Evolutionary conservation across 768 basidiomycete species (phyloP).

Genomic region (Suillus americanus): DNA sequence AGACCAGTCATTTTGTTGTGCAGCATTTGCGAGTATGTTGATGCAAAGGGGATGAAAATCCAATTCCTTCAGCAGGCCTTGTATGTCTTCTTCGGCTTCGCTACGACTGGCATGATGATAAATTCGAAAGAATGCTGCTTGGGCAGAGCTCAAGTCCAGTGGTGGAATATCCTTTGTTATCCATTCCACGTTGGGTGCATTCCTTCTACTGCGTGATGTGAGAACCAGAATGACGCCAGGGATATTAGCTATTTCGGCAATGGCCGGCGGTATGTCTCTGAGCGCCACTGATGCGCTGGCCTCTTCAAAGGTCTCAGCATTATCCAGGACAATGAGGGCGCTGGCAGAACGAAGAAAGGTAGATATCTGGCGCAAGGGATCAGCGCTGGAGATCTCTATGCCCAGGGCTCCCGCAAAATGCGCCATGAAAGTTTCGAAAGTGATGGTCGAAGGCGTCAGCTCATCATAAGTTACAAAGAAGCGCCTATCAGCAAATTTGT

Average conservation of each 20-base stretch:
- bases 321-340: constrained; percentile 2
- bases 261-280: not conserved
- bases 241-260: not conserved
- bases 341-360: not conserved
- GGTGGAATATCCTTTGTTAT: not conserved
- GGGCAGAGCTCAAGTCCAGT: not conserved
- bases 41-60: not conserved
- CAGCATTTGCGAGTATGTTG: constrained; percentile 1
- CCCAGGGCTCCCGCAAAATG: not conserved
- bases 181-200: not conserved
- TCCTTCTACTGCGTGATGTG: constrained; percentile 1
- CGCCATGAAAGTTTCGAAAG: not conserved
- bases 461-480: constrained; percentile 3
- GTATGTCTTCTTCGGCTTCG: not conserved
- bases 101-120: not conserved
- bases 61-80: not conserved
- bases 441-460: not conserved
- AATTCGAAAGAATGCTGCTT: not conserved
- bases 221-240: not conserved
- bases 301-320: not conserved
- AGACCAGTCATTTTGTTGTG: constrained; percentile 1
- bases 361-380: not conserved
- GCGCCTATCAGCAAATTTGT: not conserved
- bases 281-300: too few species aligned
- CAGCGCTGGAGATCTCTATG: not conserved